Base-by-base conservation (phyloP, 2,329 filamentous ascomycete species). In the Alternaria alternata region DNA sequence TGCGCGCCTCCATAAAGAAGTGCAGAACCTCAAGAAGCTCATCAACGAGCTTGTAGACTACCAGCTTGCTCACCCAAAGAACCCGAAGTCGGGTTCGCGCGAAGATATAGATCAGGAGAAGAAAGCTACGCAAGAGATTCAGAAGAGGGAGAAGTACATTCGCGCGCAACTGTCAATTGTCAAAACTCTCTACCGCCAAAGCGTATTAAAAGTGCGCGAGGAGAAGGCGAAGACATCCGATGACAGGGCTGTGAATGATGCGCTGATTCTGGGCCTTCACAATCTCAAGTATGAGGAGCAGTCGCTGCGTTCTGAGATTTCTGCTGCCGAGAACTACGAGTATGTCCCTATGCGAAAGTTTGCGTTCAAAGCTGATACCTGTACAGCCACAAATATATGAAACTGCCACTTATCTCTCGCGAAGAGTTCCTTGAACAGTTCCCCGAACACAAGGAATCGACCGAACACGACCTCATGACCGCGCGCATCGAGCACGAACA, bases 201-300 rank as follows among this genome's bases (percentile, higher is more conserved):
- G 93, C 9, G 88, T 94, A 66, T 86, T 97, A 69, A 86, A 88
- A 30, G 92, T 93, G 30, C 89, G 95, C 66, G 88, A 93, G 68
- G 97, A 94, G 14, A 98, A 98, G 78, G 85, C 91, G 54, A 84
- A 88, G 69, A 98, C 95, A 0, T 91, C 92, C 30, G 93, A 97
- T 78, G 91, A 91, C 49, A 88, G 94, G 49, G 91, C 94, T 71
- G 93, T 97, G 79, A 93, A 98, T 65, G 95, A 99, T 76, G 88
- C 90, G 51, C 84, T 99, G 62, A 94, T 98, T 76, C 85, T 99
- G 38, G 92, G 96, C 74, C 85, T 99, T 56, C 94, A 98, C 80
- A 99, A 99, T 74, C 82, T 99, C 7, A 96, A 95, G 78, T 99
- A 99, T 75, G 94, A 99, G 79, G 94, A 98, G 81, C 86, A 92